Conservation (phyloP, 257 asterid species). For the Solanum raphanifolium region DNA sequence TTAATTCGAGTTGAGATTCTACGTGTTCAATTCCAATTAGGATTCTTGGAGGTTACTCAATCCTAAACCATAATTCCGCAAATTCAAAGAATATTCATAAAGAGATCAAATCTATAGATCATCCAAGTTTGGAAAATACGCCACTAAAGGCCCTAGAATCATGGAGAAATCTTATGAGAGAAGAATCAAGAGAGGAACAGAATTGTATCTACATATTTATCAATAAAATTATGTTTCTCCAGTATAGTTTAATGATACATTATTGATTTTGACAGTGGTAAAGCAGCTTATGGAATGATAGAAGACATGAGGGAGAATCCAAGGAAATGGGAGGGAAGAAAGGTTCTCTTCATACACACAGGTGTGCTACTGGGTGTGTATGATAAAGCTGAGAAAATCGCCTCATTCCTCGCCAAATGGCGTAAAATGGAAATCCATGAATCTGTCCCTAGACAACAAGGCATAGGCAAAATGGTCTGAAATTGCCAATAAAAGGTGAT, state of each 20-base stretch:
- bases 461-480: conserved; percentile 83
- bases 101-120: too few relatives aligned
- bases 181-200: too few relatives aligned
- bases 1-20: too few relatives aligned
- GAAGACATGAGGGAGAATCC: conserved; percentile 73
- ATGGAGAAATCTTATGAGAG: too few relatives aligned
- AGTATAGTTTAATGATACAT: not conserved
- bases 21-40: too few relatives aligned
- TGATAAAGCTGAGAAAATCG: conserved; percentile 67
- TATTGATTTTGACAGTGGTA: conserved; percentile 44
- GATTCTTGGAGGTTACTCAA: too few relatives aligned
- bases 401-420: conserved; percentile 55
- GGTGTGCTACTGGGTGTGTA: conserved; percentile 76
- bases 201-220: too few relatives aligned
- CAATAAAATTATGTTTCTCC: too few relatives aligned
- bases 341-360: conserved; percentile 80
- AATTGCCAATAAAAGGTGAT: not conserved
- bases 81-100: too few relatives aligned
- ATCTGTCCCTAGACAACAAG: conserved; percentile 50
- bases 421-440: conserved; percentile 62
- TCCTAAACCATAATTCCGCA: too few relatives aligned
- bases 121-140: too few relatives aligned
- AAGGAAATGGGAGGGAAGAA: conserved; percentile 77
- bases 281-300: conserved; percentile 73
- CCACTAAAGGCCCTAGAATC: too few relatives aligned